Percentiles rank a stretch among this genome's conserved stretches.
Conservation (phyloP, 192 early-diverging fungal genomes). For the Backusella tuberculispora region DNA sequence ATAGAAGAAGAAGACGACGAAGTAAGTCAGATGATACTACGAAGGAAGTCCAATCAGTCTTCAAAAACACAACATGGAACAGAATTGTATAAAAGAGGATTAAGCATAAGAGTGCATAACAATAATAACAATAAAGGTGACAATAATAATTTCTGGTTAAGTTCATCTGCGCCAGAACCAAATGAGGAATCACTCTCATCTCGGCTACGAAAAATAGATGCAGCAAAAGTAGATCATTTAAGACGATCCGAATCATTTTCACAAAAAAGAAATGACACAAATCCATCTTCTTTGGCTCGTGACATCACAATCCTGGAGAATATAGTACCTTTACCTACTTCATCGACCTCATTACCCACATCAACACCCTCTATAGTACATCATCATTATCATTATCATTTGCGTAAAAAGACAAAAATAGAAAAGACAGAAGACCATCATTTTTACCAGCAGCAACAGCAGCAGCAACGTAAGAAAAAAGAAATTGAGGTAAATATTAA, state of each 20-base stretch:
- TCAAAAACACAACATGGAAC: slow-evolving; percentile 5
- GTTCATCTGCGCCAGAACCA: slow-evolving; percentile 3
- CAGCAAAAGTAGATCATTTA: slow-evolving; percentile 4
- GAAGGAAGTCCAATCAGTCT: slow-evolving; percentile 14
- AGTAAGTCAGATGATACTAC: background rate
- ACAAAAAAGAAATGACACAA: background rate
- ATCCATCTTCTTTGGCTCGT: background rate
- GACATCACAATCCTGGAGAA: slow-evolving; percentile 7
- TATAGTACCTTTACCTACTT: slow-evolving; percentile 5
- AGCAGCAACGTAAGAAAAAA: background rate
- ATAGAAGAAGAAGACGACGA: background rate
- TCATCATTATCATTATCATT: slow-evolving; percentile 43
- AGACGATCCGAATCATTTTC: background rate
- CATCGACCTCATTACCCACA: slow-evolving; percentile 14
- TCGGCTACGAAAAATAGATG: background rate
- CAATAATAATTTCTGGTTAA: background rate
- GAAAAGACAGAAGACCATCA: slow-evolving; percentile 10
- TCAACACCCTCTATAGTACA: slow-evolving; percentile 29
- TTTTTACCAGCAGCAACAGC: background rate
- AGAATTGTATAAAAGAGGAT: slow-evolving; percentile 14
- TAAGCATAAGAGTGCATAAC: slow-evolving; percentile 1
- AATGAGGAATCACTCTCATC: slow-evolving; percentile 9
- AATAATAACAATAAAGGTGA: background rate
- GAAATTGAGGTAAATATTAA: background rate
- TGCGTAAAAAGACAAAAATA: slow-evolving; percentile 14